phyloP scores from a whole-genome alignment of 1,139 yeast species.

The Hansenula sp. region DNA sequence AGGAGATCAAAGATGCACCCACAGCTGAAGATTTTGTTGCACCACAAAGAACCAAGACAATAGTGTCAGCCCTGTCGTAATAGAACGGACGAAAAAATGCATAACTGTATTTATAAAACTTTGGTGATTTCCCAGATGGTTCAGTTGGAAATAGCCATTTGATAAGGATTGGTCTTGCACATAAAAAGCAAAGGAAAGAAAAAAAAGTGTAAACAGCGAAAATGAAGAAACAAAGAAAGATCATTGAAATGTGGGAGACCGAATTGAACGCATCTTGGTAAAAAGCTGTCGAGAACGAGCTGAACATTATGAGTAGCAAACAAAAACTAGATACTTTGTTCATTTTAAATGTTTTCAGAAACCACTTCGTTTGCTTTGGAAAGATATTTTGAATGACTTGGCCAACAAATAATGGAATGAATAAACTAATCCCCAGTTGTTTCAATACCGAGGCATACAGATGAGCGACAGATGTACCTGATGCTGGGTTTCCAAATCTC shows the following conservation, averaged over 20 bases:
- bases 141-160: conserved; percentile 36
- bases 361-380: conserved; percentile 63
- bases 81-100: conserved; percentile 59
- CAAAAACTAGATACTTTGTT: conserved; percentile 74
- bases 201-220: conserved; percentile 73
- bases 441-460: conserved; percentile 77
- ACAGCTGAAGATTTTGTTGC: conserved; percentile 92
- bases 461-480: conserved; percentile 46
- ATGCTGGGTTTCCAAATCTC: conserved; percentile 77
- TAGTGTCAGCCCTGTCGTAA: conserved; percentile 67
- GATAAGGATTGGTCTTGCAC: conserved; percentile 61
- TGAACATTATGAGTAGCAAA: conserved; percentile 75
- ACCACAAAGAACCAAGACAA: conserved; percentile 79
- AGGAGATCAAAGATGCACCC: conserved; percentile 75
- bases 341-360: conserved; percentile 53
- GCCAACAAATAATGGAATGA: conserved; percentile 84
- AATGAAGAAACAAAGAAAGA: conserved; percentile 77
- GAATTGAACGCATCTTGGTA: conserved; percentile 72
- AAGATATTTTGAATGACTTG: conserved; percentile 70
- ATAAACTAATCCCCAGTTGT: conserved; percentile 79
- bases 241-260: conserved; percentile 64
- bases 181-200: conserved; percentile 53
- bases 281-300: conserved; percentile 86
- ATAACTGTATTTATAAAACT: conserved; percentile 35
- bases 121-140: conserved; percentile 44